Evolutionary conservation across 345 rosid species (phyloP), one percentile per base, ranked within the genome.

Genomic region (Hypericum androsaemum): DNA sequence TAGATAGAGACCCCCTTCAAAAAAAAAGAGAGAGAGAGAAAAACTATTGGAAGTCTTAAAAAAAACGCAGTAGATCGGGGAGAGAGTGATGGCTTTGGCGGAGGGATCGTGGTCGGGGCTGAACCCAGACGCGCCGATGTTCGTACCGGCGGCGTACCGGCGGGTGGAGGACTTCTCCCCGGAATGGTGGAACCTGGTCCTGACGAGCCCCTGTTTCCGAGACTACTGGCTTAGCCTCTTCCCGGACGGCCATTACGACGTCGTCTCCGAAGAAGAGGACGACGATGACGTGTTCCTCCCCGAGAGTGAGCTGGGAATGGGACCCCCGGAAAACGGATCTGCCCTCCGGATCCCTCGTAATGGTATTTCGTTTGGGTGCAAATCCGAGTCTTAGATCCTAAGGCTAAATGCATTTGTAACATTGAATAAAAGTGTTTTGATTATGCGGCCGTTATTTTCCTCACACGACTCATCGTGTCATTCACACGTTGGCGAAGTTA

Each of bases 91-190:
- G 80, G 72, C 80, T 28, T 32, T 64, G 50, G 64, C 66, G 17
- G 55, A 59, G 17, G 73, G 67, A 48, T 57, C 58, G 12, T 59
- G 62, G 53, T 69, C 75, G 28, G 49, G 58, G 22, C 57, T 72
- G 68, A 73, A 76, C 53, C 81, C 81, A 0, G 59, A 72, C 50
- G 78, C 81, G 13, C 73, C 81, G 46, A 7, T 62, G 22, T 76
- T 69, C 43, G 32, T 76, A 9, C 77, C 80, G 6, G 65, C 68
- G 6, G 67, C 60, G 32, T 66, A 60, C 47, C 65, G 65, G 15
- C 63, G 60, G 47, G 75, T 76, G 66, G 80, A 76, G 69, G 80
- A 76, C 56, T 76, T 75, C 59, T 75, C 80, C 6, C 69, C 77
- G 16, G 74, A 68, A 43, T 75, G 80, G 80, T 75, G 80, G 80